phyloP scores from a whole-genome alignment of 805 yeast species.

The Saccharomycopsis synnaedendra region DNA sequence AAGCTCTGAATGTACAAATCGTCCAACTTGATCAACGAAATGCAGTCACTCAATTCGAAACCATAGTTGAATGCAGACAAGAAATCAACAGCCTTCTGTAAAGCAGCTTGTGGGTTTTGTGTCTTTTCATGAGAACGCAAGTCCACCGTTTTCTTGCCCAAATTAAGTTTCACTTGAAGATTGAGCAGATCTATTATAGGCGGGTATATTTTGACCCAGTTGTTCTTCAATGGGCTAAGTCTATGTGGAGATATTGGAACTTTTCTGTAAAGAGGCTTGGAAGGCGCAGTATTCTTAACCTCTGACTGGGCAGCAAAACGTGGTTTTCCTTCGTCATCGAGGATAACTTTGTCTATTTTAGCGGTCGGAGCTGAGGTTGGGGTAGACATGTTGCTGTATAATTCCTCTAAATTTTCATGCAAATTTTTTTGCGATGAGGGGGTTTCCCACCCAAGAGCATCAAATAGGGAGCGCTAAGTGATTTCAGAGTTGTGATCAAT shows the following conservation, averaged over 20 bases:
- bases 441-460: background rate
- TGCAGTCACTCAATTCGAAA: constrained; percentile 93
- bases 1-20: constrained; percentile 95
- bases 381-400: no score
- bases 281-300: constrained; percentile 31
- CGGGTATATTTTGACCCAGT: constrained; percentile 91
- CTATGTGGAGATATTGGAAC: constrained; percentile 95
- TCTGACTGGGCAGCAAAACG: constrained; percentile 60
- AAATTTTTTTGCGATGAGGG: background rate
- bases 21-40: constrained; percentile 86
- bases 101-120: constrained; percentile 86
- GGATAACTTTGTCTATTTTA: constrained; percentile 25
- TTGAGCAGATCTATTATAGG: constrained; percentile 93
- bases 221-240: constrained; percentile 82
- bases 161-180: constrained; percentile 91
- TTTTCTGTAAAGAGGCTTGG: constrained; percentile 77
- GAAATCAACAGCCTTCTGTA: constrained; percentile 97
- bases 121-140: constrained; percentile 65
- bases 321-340: constrained; percentile 85
- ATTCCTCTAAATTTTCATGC: constrained; percentile 18
- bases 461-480: background rate
- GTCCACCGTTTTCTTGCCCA: constrained; percentile 79
- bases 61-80: constrained; percentile 93
- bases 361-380: constrained; percentile 17
- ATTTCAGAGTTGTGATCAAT: background rate